phyloP scores from a whole-genome alignment of 2,329 filamentous ascomycete genomes.

The Tolypocladium guangdongense region DNA sequence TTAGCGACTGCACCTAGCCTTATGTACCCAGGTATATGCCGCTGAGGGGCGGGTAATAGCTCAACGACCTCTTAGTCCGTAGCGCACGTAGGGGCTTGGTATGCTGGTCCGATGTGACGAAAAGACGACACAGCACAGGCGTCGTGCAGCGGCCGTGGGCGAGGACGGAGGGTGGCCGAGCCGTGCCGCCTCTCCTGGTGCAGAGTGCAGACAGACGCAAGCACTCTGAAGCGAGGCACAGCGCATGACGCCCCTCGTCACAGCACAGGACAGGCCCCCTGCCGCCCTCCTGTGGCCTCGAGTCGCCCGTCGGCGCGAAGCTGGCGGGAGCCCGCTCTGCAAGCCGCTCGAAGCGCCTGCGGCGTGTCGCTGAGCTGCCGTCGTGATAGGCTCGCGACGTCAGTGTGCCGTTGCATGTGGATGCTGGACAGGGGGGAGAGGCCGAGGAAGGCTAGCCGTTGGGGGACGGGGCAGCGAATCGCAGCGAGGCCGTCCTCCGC shows the following conservation, averaged over 20 bases:
- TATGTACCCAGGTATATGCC: too few species aligned
- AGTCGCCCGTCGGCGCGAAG: constrained; percentile 6
- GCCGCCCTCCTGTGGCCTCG: constrained; percentile 1
- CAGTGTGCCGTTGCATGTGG: not conserved
- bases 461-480: not conserved
- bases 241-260: not conserved
- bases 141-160: constrained; percentile 4
- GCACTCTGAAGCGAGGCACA: not conserved
- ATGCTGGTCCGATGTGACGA: constrained; percentile 7
- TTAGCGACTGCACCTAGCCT: too few species aligned
- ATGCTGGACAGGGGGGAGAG: not conserved
- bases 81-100: constrained; percentile 1
- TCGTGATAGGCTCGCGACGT: constrained; percentile 3
- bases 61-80: not conserved
- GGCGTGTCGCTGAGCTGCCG: constrained; percentile 2
- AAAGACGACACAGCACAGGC: constrained; percentile 5
- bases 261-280: not conserved
- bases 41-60: not conserved
- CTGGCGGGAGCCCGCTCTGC: constrained; percentile 3
- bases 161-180: too few species aligned
- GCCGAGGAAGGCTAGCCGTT: not conserved
- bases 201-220: not conserved
- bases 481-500: not conserved
- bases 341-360: constrained; percentile 8
- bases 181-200: too few species aligned